Evolutionary conservation across 768 basidiomycete genomes (phyloP).

Genomic region (Mycena epipterygia): DNA sequence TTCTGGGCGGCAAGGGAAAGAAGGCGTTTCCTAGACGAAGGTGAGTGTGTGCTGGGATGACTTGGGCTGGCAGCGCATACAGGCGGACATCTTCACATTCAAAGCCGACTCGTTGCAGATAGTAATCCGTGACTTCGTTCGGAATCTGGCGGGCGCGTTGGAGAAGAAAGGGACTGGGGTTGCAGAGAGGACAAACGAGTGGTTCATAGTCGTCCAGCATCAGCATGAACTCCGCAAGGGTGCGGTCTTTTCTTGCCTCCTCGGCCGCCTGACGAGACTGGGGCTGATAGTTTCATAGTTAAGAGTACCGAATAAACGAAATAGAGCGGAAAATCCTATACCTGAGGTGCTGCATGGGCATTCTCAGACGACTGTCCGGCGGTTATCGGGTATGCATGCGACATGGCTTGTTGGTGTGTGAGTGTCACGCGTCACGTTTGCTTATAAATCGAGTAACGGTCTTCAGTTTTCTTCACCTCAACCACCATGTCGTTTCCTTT

Average conservation of each 20-base stretch:
- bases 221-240: conserved; percentile 92
- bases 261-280: conserved; percentile 81
- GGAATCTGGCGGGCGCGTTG: conserved; percentile 75
- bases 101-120: conserved; percentile 95
- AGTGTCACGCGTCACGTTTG: too few relatives aligned
- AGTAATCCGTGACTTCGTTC: conserved; percentile 97
- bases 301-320: too few relatives aligned
- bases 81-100: conserved; percentile 95
- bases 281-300: conserved; percentile 41
- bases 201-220: conserved; percentile 99
- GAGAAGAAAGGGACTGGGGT: background rate
- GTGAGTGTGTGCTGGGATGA: background rate
- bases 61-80: conserved; percentile 60
- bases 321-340: too few relatives aligned
- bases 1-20: conserved; percentile 97
- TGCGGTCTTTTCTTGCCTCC: conserved; percentile 89
- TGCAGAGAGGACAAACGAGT: conserved; percentile 65
- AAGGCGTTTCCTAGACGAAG: conserved; percentile 82
- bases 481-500: conserved; percentile 11
- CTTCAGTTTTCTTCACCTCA: conserved; percentile 9
- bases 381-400: conserved; percentile 40
- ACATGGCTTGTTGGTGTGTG: conserved; percentile 9
- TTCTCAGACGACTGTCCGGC: conserved; percentile 49
- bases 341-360: conserved; percentile 23
- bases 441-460: too few relatives aligned